These are phyloP conservation scores for Lenwebbia sp. DNA, from an alignment of 345 rosid species.

Conservation along the genomic window DNA sequence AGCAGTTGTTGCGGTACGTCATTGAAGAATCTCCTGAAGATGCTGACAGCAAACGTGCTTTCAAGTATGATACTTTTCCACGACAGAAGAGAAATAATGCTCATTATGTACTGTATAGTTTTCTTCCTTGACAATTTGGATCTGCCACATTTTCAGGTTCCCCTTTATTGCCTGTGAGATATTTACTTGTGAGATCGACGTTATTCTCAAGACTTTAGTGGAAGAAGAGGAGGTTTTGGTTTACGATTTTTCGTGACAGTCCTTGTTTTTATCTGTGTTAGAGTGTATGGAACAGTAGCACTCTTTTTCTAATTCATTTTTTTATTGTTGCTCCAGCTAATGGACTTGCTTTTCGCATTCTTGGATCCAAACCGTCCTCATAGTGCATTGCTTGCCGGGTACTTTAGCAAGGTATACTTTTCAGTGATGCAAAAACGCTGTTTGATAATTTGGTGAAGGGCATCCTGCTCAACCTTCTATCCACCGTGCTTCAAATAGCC, in stretches of 20 bases:
- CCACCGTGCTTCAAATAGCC: background rate
- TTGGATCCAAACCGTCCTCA: conserved; percentile 81
- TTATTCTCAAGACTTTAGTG: conserved; percentile 81
- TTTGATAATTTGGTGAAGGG: background rate
- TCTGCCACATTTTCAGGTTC: conserved; percentile 38
- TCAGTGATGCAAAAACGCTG: background rate
- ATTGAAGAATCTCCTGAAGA: conserved; percentile 77
- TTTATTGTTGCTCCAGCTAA: conserved; percentile 46
- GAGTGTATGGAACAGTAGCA: background rate
- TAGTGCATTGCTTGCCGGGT: conserved; percentile 88
- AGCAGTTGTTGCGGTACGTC: conserved; percentile 71
- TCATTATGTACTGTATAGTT: background rate
- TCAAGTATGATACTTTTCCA: conserved; percentile 48
- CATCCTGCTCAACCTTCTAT: background rate
- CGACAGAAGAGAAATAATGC: background rate
- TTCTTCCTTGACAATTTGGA: background rate
- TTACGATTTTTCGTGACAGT: background rate
- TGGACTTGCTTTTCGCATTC: conserved; percentile 90
- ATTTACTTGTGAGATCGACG: conserved; percentile 97
- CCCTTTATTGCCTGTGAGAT: conserved; percentile 96
- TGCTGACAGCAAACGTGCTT: conserved; percentile 75
- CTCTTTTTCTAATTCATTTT: conserved; percentile 3
- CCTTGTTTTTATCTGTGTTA: background rate
- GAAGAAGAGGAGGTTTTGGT: conserved; percentile 84
- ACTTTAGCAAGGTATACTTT: conserved; percentile 83